Evolutionary conservation across 2,329 filamentous ascomycete species (phyloP), one percentile per base, ranked within the genome.

Genomic region (Colletotrichum echinochloae): DNA sequence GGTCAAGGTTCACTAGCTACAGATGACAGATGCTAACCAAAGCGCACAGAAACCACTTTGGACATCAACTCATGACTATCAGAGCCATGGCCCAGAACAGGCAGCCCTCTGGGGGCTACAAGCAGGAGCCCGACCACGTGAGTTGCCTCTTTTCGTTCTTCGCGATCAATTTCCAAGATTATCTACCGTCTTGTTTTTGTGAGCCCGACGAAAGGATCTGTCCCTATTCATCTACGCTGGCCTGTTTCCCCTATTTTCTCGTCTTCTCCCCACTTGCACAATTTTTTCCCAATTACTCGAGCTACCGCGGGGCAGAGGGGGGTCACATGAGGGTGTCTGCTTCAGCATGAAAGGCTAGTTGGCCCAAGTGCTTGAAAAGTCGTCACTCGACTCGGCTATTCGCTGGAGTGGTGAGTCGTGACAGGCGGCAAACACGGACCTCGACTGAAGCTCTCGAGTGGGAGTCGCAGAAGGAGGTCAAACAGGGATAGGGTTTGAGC

Each of bases 101-200:
- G 28, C 73, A 73, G 70, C 61, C 73, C 60, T 66, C 72, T 28
- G 73, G 65, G 46, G 70, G 70, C 46, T 74, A 74, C 74, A 80
- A 79, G 73, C 76, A 80, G 46, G 78, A 79, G 56, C 73, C 74
- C 37, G 75, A 76, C 69, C 60, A 74, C 66, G 79, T 80, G 76
- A 76, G 79, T 77, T 60, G 23, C 28, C 35, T 61, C 61, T 62
- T 64, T 71, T 54, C 60, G 30, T 72, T 61, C 54, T 28, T 39
- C 60, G 35, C 46, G 44, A 56, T 65, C 35, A 41, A 44, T 49
- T 3, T 44, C 39, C 14, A 33, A 56, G 28, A 14, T 48, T 46
- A 44, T 12, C 63, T 41, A 44, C 5, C 60, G 48, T 44, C n/a
- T n/a, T n/a, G n/a, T n/a, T n/a, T n/a, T n/a, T n/a, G n/a, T 57